Conservation (phyloP, 2,329 filamentous ascomycete genomes). For the Teratosphaeriaceae sp. region DNA sequence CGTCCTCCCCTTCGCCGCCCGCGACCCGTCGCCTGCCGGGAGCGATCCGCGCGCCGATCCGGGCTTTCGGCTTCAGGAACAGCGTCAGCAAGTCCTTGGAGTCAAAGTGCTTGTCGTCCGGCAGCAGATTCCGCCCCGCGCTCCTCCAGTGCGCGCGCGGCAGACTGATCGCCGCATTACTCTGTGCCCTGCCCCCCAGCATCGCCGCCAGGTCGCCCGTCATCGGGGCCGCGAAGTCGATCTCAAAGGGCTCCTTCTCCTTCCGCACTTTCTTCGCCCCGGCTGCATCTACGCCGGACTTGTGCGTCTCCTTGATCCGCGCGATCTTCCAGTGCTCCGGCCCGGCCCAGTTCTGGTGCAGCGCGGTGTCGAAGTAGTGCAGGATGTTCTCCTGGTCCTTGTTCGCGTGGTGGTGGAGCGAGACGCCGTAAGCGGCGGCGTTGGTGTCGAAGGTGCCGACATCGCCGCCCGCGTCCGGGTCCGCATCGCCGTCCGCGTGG, state of each 20-base stretch:
- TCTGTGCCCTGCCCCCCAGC: slow-evolving; percentile 74
- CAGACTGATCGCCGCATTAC: slow-evolving; percentile 73
- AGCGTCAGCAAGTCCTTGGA: slow-evolving; percentile 82
- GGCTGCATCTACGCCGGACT: slow-evolving; percentile 40
- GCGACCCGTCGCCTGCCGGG: slow-evolving; percentile 29
- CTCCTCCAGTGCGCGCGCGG: slow-evolving; percentile 95
- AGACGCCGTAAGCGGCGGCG: slow-evolving; percentile 67
- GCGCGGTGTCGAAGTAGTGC: slow-evolving; percentile 93
- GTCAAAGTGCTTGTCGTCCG: slow-evolving; percentile 98
- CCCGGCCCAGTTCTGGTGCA: slow-evolving; percentile 95
- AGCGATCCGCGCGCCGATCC: slow-evolving; percentile 61
- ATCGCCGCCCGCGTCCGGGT: slow-evolving; percentile 36
- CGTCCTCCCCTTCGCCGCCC: slow-evolving; percentile 48
- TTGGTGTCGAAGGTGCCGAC: slow-evolving; percentile 52
- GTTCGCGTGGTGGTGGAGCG: slow-evolving; percentile 57
- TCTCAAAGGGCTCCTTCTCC: slow-evolving; percentile 94
- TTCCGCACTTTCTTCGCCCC: slow-evolving; percentile 74
- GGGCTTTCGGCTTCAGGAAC: slow-evolving; percentile 91
- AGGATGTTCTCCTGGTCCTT: slow-evolving; percentile 89
- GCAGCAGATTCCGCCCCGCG: slow-evolving; percentile 84
- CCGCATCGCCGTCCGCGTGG: slow-evolving; percentile 48
- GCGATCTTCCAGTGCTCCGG: slow-evolving; percentile 99
- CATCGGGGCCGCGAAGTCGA: slow-evolving; percentile 77
- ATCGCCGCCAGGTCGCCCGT: slow-evolving; percentile 63
- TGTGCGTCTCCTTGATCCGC: slow-evolving; percentile 71